A percentile compares a stretch with the other conserved stretches of the same genome.
These are phyloP conservation scores for thale cress (Arabidopsis thaliana) DNA, from an alignment of 345 rosid species.

Conservation along the genomic window DNA sequence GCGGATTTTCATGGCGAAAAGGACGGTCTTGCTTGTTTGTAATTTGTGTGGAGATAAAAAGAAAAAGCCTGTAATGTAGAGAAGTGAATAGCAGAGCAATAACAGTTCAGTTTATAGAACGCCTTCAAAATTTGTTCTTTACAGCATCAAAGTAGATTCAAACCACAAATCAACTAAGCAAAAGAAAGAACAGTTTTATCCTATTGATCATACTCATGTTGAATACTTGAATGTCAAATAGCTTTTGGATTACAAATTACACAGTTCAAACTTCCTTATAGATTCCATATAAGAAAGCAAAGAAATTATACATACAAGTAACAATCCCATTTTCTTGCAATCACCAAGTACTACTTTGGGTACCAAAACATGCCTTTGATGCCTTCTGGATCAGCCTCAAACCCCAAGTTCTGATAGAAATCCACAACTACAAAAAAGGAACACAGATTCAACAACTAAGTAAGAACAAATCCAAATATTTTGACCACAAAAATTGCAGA, in stretches of 20 bases:
- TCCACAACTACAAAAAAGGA: slow-evolving; percentile 71
- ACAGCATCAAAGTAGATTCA: not conserved
- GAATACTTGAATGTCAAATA: slow-evolving; percentile 13
- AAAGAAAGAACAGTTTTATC: not conserved
- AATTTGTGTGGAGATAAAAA: slow-evolving; percentile 41
- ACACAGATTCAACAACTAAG: not conserved
- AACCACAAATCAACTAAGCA: not conserved
- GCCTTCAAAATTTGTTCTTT: slow-evolving; percentile 1
- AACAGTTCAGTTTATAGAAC: slow-evolving; percentile 33
- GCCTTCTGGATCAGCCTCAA: slow-evolving; percentile 97
- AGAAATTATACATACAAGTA: slow-evolving; percentile 24
- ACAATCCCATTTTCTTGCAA: slow-evolving; percentile 17
- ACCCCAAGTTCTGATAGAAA: slow-evolving; percentile 90
- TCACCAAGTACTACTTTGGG: slow-evolving; percentile 60
- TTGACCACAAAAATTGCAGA: not conserved
- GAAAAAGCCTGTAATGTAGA: slow-evolving; percentile 39
- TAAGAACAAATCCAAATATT: slow-evolving; percentile 7
- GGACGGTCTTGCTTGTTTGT: slow-evolving; percentile 40
- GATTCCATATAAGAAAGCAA: slow-evolving; percentile 8
- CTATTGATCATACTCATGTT: slow-evolving; percentile 16
- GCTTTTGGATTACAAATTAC: slow-evolving; percentile 39
- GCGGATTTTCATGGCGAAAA: slow-evolving; percentile 44
- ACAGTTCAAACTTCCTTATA: slow-evolving; percentile 22
- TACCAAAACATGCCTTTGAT: slow-evolving; percentile 99
- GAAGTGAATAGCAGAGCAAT: slow-evolving; percentile 43